Percentiles rank a stretch among this genome's conserved stretches.
Evolutionary conservation across 2,329 filamentous ascomycete species (phyloP).

Genomic region (Fusarium sp.): DNA sequence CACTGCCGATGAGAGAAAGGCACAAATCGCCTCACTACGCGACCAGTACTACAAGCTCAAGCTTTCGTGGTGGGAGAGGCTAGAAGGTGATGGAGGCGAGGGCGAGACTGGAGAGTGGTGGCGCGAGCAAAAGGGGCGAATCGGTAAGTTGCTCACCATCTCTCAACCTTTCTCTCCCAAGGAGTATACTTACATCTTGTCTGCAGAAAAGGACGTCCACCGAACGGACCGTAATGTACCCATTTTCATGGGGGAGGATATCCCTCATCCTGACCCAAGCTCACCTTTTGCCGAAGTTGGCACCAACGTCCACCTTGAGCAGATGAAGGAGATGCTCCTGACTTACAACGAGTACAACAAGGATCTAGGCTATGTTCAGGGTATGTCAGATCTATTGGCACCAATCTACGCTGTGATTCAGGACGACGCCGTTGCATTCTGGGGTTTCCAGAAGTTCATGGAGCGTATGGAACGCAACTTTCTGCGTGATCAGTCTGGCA

Average conservation of each 20-base stretch:
- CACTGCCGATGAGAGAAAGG: slow-evolving; percentile 84
- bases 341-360: slow-evolving; percentile 99
- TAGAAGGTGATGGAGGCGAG: slow-evolving; percentile 84
- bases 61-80: slow-evolving; percentile 94
- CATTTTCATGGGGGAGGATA: slow-evolving; percentile 97
- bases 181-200: slow-evolving; percentile 29
- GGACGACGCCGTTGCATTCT: slow-evolving; percentile 96
- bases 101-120: slow-evolving; percentile 92
- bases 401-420: slow-evolving; percentile 98
- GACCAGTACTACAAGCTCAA: slow-evolving; percentile 97
- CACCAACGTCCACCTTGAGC: slow-evolving; percentile 97
- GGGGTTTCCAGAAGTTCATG: slow-evolving; percentile 97
- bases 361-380: slow-evolving; percentile 95
- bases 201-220: slow-evolving; percentile 96
- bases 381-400: slow-evolving; percentile 96
- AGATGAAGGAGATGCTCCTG: slow-evolving; percentile 98
- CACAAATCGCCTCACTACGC: slow-evolving; percentile 83
- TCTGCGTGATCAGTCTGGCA: slow-evolving; percentile 92
- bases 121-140: slow-evolving; percentile 92
- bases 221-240: slow-evolving; percentile 93
- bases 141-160: slow-evolving; percentile 73
- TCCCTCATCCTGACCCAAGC: slow-evolving; percentile 93
- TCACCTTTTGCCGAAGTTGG: slow-evolving; percentile 93
- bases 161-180: slow-evolving; percentile 9
- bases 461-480: slow-evolving; percentile 98